phyloP scores from a whole-genome alignment of 495 filamentous ascomycete species.

The Neurospora discreta region DNA sequence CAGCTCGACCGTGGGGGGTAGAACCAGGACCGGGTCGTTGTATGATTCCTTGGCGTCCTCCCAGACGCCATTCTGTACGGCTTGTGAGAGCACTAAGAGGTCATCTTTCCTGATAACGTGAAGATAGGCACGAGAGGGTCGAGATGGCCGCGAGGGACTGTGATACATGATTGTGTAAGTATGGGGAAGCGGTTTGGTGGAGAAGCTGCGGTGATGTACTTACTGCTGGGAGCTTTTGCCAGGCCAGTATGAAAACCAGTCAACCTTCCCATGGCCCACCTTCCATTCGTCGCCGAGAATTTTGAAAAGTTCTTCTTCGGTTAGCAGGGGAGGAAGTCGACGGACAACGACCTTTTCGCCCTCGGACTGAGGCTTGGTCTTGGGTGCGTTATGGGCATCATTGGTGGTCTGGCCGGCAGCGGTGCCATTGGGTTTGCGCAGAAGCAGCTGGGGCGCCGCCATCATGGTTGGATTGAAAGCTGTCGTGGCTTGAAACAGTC shows the following conservation, averaged over 20 bases:
- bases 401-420: constrained; percentile 17
- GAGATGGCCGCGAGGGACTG: constrained; percentile 68
- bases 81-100: constrained; percentile 49
- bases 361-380: constrained; percentile 46
- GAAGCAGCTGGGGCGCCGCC: constrained; percentile 25
- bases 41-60: constrained; percentile 61
- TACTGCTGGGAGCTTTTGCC: constrained; percentile 89
- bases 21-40: constrained; percentile 56
- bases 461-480: constrained; percentile 7
- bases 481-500: neutral
- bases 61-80: constrained; percentile 53
- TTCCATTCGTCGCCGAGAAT: constrained; percentile 78
- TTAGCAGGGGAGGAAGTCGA: constrained; percentile 76
- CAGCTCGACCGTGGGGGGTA: constrained; percentile 68
- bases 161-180: constrained; percentile 7
- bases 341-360: constrained; percentile 80
- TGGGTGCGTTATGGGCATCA: constrained; percentile 39
- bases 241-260: constrained; percentile 65
- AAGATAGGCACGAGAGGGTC: constrained; percentile 66
- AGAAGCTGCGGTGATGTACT: constrained; percentile 10
- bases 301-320: constrained; percentile 62
- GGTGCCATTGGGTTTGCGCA: constrained; percentile 22
- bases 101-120: constrained; percentile 54
- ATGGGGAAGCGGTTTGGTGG: neutral
- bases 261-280: constrained; percentile 63